Percentiles rank a stretch among this genome's conserved stretches.
phyloP scores from a whole-genome alignment of 169 alveolate species.

The Cryptosporidium ubiquitum region DNA sequence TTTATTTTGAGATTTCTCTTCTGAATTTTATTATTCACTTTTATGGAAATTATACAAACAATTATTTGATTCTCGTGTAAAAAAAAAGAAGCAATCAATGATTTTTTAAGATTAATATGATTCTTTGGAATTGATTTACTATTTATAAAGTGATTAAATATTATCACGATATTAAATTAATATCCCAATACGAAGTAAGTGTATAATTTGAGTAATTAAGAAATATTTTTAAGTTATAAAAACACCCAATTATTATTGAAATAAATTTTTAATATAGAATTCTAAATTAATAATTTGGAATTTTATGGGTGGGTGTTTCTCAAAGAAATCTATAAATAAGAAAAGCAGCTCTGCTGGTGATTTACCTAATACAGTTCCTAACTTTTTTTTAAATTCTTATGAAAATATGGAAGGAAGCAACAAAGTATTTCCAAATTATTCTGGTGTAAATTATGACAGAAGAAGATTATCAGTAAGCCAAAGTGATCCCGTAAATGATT shows the following conservation, averaged over 20 bases:
- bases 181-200: neutral
- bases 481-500: slow-evolving; percentile 68
- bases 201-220: neutral
- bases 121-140: neutral
- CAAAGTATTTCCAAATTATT: neutral
- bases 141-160: neutral
- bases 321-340: slow-evolving; percentile 4
- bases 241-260: too few species aligned
- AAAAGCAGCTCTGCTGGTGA: neutral
- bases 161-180: neutral
- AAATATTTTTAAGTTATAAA: neutral
- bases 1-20: neutral
- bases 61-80: neutral
- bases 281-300: slow-evolving; percentile 2
- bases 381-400: neutral
- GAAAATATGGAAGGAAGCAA: slow-evolving; percentile 47
- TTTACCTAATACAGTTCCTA: neutral
- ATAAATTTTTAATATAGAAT: neutral
- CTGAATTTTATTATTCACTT: neutral
- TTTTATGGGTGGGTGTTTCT: slow-evolving; percentile 75
- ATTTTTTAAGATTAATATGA: neutral
- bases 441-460: slow-evolving; percentile 38
- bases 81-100: neutral
- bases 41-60: neutral
- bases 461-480: slow-evolving; percentile 66